A percentile compares a stretch with the other conserved stretches of the same genome.
These are phyloP conservation scores for Glonium stellatum DNA, from an alignment of 495 filamentous ascomycete species.

Conservation along the genomic window DNA sequence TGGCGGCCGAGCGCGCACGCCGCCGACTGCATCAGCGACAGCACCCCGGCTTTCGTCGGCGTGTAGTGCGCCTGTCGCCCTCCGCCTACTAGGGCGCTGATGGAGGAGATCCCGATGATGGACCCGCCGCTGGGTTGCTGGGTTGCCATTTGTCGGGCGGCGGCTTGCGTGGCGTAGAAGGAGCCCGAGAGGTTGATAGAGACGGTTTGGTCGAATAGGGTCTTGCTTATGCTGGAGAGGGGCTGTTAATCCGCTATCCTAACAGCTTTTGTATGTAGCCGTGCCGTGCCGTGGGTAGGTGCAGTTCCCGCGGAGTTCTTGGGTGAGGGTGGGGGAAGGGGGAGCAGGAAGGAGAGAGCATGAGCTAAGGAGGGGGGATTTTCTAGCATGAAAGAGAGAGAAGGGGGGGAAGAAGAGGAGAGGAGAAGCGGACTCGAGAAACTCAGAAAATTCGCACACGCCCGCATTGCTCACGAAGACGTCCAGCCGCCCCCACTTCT, in stretches of 20 bases:
- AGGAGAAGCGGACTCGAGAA: constrained; percentile 51
- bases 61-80: constrained; percentile 80
- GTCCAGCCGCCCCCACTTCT: constrained; percentile 57
- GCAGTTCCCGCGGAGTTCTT: no score
- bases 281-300: no score
- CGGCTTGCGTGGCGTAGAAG: constrained; percentile 79
- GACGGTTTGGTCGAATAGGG: constrained; percentile 59
- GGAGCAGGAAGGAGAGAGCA: no score
- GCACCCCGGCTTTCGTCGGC: constrained; percentile 80
- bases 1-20: constrained; percentile 73
- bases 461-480: constrained; percentile 86
- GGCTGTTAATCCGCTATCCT: neutral
- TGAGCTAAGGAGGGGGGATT: no score
- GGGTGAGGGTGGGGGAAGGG: no score
- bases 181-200: constrained; percentile 77
- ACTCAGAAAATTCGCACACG: constrained; percentile 75
- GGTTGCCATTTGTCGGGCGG: constrained; percentile 68
- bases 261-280: no score
- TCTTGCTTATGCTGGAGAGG: constrained; percentile 19
- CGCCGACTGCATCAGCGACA: constrained; percentile 77
- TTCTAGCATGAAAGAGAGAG: no score
- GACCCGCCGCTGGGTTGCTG: constrained; percentile 60
- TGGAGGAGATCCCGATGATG: constrained; percentile 80
- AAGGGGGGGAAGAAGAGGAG: neutral
- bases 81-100: constrained; percentile 78